Base-by-base conservation (phyloP, 768 basidiomycete genomes). In the Hydnomerulius pinastri region DNA sequence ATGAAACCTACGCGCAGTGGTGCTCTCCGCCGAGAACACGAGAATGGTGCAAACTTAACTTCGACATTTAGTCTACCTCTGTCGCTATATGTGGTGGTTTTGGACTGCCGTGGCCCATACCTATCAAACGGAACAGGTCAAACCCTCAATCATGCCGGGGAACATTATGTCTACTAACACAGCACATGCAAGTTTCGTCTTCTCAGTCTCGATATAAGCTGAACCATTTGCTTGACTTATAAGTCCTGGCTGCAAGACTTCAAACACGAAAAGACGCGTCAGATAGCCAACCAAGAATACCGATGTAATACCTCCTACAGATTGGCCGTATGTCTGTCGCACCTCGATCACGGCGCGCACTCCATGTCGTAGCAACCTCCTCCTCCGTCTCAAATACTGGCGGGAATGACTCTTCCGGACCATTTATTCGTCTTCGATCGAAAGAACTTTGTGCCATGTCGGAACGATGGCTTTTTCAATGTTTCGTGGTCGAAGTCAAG, bases 31-130 rank as follows among this genome's bases (percentile, higher is more conserved):
- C 76, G 78, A 24, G 74, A 69, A 59, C 87, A 92, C 7, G 97
- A 92, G 67, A 96, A 99, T 0, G 97, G 97, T 2, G 95, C 81
- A 61, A 95, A 98, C 70, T 98, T 98, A 44, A 98, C 91, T 71
- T 98, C 95, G 6, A 99, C 90, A 52, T 93, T 98, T 44, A 99
- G 71, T 46, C 80, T 81, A 1, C 96, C 97, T 51, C 82, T 86
- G 59, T 98, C 96, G 54, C 79, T 92, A 64, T 95, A 99, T 3
- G 82, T 69, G 12, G 77, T 76, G 46, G 80, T 88, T 75, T 88
- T 92, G 24, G 87, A 85, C 62, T 92, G 91, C 48, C 91, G 83
- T 17, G 91, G 91, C 4, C 91, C 88, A 68, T 92, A 92, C 21
- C 90, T 91, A 53, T 18, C 25, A 33, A 44, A 48, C 15, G 51